Percentiles rank a stretch among this genome's conserved stretches.
These are phyloP conservation scores for Dendrobium huoshanense DNA, from an alignment of 106 monocot species.

Conservation along the genomic window DNA sequence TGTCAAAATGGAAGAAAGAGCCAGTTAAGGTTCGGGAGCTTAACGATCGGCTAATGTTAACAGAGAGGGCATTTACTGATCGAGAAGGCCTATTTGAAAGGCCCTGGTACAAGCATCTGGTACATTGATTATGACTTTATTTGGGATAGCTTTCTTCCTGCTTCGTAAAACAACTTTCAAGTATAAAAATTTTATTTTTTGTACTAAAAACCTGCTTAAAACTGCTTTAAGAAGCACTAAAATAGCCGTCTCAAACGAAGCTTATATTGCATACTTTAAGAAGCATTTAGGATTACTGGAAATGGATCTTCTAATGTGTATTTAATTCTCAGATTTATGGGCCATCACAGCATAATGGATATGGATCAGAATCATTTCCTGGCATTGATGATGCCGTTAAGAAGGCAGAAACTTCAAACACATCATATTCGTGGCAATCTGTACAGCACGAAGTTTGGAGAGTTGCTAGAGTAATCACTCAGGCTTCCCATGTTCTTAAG, in stretches of 20 bases:
- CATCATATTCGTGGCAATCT: constrained; percentile 33
- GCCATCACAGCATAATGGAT: constrained; percentile 43
- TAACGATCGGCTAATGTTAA: constrained; percentile 69
- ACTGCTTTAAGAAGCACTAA: too few relatives aligned
- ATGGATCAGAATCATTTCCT: constrained; percentile 57
- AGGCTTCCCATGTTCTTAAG: constrained; percentile 45
- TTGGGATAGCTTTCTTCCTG: too few relatives aligned
- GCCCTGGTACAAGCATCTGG: constrained; percentile 81
- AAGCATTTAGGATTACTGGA: too few relatives aligned
- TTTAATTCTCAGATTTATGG: constrained; percentile 41
- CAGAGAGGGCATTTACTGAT: constrained; percentile 71
- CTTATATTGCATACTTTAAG: too few relatives aligned
- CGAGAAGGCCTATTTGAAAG: constrained; percentile 47
- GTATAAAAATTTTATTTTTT: too few relatives aligned
- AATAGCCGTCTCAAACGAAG: too few relatives aligned
- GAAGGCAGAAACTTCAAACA: constrained; percentile 31
- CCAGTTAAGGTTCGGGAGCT: constrained; percentile 42
- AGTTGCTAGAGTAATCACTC: constrained; percentile 42
- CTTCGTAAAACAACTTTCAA: too few relatives aligned
- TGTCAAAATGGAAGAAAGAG: constrained; percentile 29
- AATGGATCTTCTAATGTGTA: too few relatives aligned
- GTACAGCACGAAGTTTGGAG: constrained; percentile 68
- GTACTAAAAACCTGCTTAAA: too few relatives aligned
- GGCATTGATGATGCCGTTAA: constrained; percentile 54
- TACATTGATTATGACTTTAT: background rate